Base-by-base conservation (phyloP, 2,329 filamentous ascomycete species). In the Fusarium bactridioides region DNA sequence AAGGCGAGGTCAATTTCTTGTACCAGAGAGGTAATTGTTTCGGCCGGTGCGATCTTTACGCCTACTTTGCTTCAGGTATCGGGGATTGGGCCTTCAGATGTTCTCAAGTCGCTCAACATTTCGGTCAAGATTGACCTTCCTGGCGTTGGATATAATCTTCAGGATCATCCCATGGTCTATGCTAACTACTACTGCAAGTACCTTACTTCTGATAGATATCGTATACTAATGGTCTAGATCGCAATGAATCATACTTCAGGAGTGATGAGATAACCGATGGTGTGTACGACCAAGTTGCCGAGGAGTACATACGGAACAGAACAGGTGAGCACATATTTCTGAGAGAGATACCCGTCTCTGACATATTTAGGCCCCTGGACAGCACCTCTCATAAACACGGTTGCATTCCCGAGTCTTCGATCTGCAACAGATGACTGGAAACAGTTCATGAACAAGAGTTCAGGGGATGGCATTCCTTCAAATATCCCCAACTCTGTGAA, bases 151-250 rank as follows among this genome's bases (percentile, higher is more conserved):
- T 47, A 67, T 25, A 70, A 72, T 33, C 41, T 72, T 5, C 67
- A 72, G 38, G 67, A 70, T 18, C 67, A 72, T 33, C 63, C 67
- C 7, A 70, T 70, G 69, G 25, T 67, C 9, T 48, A 58, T 18
- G 57, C 47, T 9, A 63, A 50, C 19, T 70, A 71, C 10, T 55
- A 61, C 43, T 70, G 67, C 67, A 27, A 43, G 61, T 23, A 21
- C 16, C 7, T 4, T 10, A 0, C 16, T 16, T 11, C 41, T 31
- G 7, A 13, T 4, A 27, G 10, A 21, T 21, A 7, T 7, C 12
- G 4, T 19, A 5, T 15, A 15, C 41, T 70, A 3, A 70, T 40
- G 7, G 13, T 10, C 18, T 35, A 67, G 68, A 70, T 9, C 51
- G 40, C 18, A 70, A 67, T 21, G 31, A 15, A 16, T 70, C 67